Evolutionary conservation across 805 yeast species (phyloP), one percentile per base, ranked within the genome.

Genomic region (Kockiozyma suomiensis): DNA sequence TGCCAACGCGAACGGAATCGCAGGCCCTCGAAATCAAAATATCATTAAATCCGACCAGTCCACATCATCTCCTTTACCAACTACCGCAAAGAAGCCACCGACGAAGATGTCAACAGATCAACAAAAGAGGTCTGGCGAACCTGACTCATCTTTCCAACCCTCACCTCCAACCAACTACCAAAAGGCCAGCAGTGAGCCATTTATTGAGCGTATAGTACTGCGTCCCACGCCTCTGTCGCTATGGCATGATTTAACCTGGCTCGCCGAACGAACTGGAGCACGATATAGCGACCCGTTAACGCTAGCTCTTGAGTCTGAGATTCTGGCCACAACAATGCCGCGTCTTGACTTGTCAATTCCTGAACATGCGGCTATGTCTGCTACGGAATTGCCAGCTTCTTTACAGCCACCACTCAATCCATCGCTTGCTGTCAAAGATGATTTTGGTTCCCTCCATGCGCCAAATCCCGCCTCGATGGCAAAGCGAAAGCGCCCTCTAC

Each of bases 281-380:
- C 76, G 88, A 58, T 88, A 90, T 72, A 86, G 90, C 37, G 98
- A 93, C 73, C 80, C 82, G 25, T 78, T 90, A 54, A 87, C 96
- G 2, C 78, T 90, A 30, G 86, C 85, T 55, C 84, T 93, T 82
- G 98, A 94, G 74, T 80, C 93, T n/a, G 97, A 92, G 73, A 83
- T 92, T 26, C 76, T 93, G 53, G 82, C 89, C 0, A 76, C 90
- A 50, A 88, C 96, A 2, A 82, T 87, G 61, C 81, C 98, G 62
- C 87, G 90, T 61, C 72, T 93, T 32, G 86, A 90, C 67, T 75
- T 93, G 56, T 79, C 86, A 13, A 90, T 88, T 72, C 71, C 75
- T 19, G 47, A 17, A 17, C 10, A 47, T 1, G 35, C 12, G 2
- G 37, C 41, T 7, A 4, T 33, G n/a, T 43, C 43, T 17, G 37